A percentile compares a stretch with the other conserved stretches of the same genome.
Evolutionary conservation across 2,329 filamentous ascomycete species (phyloP).

Genomic region (Fusarium sp.): DNA sequence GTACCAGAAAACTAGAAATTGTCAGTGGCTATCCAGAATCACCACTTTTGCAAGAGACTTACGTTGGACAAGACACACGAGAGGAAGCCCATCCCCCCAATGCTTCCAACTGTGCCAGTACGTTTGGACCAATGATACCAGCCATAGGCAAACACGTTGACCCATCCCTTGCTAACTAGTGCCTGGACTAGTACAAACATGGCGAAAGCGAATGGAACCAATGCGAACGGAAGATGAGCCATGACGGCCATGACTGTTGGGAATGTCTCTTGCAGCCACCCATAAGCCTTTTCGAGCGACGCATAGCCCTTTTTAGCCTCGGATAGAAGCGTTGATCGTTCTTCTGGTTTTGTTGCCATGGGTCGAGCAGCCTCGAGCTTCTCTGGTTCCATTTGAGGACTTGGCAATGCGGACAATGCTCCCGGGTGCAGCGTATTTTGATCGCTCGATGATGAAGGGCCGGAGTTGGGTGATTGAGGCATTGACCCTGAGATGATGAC

Average conservation of each 20-base stretch:
- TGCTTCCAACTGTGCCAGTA: slow-evolving; percentile 73
- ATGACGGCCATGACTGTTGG: slow-evolving; percentile 74
- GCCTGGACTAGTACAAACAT: slow-evolving; percentile 82
- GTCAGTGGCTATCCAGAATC: not conserved
- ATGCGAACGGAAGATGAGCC: slow-evolving; percentile 71
- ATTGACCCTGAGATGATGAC: not conserved
- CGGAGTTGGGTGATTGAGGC: not conserved
- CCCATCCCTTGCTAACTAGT: slow-evolving; percentile 78
- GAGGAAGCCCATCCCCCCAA: slow-evolving; percentile 78
- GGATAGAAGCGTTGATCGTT: slow-evolving; percentile 61
- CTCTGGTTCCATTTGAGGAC: not conserved
- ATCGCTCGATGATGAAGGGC: not conserved
- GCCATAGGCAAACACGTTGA: slow-evolving; percentile 75
- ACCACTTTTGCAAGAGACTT: slow-evolving; percentile 46
- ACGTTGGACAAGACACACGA: slow-evolving; percentile 78
- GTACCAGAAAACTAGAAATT: slow-evolving; percentile 73
- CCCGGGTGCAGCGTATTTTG: not conserved
- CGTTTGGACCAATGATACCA: slow-evolving; percentile 78
- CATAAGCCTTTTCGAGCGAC: slow-evolving; percentile 50
- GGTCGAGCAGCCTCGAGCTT: not conserved
- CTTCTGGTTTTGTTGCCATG: not conserved
- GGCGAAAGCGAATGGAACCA: slow-evolving; percentile 75
- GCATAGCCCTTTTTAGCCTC: slow-evolving; percentile 51
- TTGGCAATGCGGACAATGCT: not conserved
- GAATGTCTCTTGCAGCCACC: slow-evolving; percentile 75